Percentiles rank a stretch among this genome's conserved stretches.
Evolutionary conservation across 352 stramenopile genomes (phyloP).

Genomic region (Pythium volutum): DNA sequence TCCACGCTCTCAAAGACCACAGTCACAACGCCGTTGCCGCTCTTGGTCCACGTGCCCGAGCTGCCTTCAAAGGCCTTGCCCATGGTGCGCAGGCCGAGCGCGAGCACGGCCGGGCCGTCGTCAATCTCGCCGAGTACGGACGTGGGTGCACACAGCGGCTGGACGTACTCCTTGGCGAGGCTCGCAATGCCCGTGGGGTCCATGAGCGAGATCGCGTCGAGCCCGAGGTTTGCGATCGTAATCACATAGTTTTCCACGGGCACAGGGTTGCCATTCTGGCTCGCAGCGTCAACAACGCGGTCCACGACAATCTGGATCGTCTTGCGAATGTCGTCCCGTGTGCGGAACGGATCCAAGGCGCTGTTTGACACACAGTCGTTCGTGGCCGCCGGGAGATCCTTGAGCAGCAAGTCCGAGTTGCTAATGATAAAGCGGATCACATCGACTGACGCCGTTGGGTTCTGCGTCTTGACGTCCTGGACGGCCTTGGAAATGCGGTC

Average conservation of each 20-base stretch:
- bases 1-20: constrained; percentile 48
- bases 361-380: constrained; percentile 36
- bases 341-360: constrained; percentile 14
- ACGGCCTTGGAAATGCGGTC: constrained; percentile 17
- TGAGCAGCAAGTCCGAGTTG: constrained; percentile 43
- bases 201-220: constrained; percentile 43
- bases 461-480: constrained; percentile 13
- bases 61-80: constrained; percentile 42
- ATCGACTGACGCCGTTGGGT: constrained; percentile 9
- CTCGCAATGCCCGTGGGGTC: constrained; percentile 41
- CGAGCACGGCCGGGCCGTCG: constrained; percentile 38
- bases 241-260: constrained; percentile 37
- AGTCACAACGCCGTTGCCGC: constrained; percentile 36
- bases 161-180: constrained; percentile 45
- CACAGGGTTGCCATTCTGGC: constrained; percentile 39
- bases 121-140: constrained; percentile 49
- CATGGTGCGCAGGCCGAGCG: constrained; percentile 40
- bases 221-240: constrained; percentile 40
- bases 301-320: constrained; percentile 50
- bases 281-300: constrained; percentile 40
- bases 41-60: constrained; percentile 40
- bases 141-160: constrained; percentile 52
- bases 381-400: constrained; percentile 44
- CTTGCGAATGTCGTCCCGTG: constrained; percentile 42
- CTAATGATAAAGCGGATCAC: constrained; percentile 38